Evolutionary conservation across 1,284 basidiomycete genomes (phyloP).

Genomic region (Limonomyces culmigenus): DNA sequence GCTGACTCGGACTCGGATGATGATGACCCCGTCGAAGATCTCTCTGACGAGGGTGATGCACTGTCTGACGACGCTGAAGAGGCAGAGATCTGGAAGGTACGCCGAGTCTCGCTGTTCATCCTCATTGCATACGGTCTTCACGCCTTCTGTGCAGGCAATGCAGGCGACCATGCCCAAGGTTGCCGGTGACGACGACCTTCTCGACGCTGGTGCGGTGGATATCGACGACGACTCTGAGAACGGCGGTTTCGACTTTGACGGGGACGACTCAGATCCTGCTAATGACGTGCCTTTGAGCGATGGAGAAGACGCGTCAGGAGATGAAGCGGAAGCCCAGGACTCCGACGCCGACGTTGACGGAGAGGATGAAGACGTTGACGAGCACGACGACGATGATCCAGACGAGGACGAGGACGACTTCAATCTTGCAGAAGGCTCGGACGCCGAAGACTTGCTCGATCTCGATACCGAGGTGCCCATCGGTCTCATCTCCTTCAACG

Average conservation of each 20-base stretch:
- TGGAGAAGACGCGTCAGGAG: constrained; percentile 14
- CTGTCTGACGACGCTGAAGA: constrained; percentile 42
- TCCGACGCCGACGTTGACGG: constrained; percentile 11
- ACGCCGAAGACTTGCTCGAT: constrained; percentile 49
- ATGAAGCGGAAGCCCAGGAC: constrained; percentile 14
- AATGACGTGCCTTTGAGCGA: constrained; percentile 13
- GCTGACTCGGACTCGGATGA: constrained; percentile 11
- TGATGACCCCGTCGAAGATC: constrained; percentile 20
- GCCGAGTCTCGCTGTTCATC: not conserved
- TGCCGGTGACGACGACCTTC: constrained; percentile 22
- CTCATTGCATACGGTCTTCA: constrained; percentile 1
- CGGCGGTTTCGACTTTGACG: constrained; percentile 18
- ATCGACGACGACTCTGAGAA: constrained; percentile 19
- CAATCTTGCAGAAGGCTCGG: constrained; percentile 47
- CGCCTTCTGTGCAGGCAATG: constrained; percentile 52
- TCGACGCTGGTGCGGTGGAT: constrained; percentile 10
- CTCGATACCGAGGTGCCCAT: constrained; percentile 34
- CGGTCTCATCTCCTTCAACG: constrained; percentile 43
- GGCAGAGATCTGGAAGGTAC: constrained; percentile 74
- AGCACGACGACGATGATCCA: constrained; percentile 12
- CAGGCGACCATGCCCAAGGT: constrained; percentile 59
- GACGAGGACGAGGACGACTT: constrained; percentile 22
- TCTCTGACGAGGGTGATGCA: constrained; percentile 8
- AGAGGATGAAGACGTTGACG: constrained; percentile 15
- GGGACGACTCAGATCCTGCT: constrained; percentile 16